Evolutionary conservation across 148 eudicot species (phyloP), one percentile per base, ranked within the genome.

Genomic region (Dianthus caryophyllus): DNA sequence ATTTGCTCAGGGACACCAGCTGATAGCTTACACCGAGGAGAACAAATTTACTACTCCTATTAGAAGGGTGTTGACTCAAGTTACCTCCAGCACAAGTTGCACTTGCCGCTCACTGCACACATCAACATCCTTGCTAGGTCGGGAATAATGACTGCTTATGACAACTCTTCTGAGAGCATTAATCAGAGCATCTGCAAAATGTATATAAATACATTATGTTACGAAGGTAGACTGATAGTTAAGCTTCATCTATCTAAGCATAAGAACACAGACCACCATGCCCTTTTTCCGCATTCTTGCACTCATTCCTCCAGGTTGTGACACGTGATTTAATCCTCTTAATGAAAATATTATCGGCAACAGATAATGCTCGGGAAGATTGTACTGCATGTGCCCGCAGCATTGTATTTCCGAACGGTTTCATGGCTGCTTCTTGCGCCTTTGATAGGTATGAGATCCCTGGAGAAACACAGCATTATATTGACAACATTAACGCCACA

Each of bases 51-150:
- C 17, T 20, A 54, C 38, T 33, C 38, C 38, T 15, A 16, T 18
- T 52, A 70, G 1, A 62, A 54, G 48, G 65, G 27, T 55, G 9
- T 17, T 47, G 27, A 63, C 39, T 18, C 17, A 33, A n/a, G 54
- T 76, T 75, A 90, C 99, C 84, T 85, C 89, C 25, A 88, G 67
- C 29, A 71, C 83, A 72, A 95, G 97, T 74, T 83, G 93, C 71
- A 84, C 96, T 84, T 95, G 99, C 64, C 89, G 87, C 67, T 95
- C 99, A 75, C 93, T 95, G 77, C 97, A 90, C 41, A 95, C 88
- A 73, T 88, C 91, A 71, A 95, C 77, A 46, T 74, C 86, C 73
- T 88, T 74, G 81, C 83, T 79, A 57, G 97, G 90, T 73, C 99
- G 86, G 24, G 96, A 86, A 59, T 92, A 93, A 77, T 84, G 84